Evolutionary conservation across 2,329 filamentous ascomycete genomes (phyloP).

Genomic region (Sclerotinia nivalis): DNA sequence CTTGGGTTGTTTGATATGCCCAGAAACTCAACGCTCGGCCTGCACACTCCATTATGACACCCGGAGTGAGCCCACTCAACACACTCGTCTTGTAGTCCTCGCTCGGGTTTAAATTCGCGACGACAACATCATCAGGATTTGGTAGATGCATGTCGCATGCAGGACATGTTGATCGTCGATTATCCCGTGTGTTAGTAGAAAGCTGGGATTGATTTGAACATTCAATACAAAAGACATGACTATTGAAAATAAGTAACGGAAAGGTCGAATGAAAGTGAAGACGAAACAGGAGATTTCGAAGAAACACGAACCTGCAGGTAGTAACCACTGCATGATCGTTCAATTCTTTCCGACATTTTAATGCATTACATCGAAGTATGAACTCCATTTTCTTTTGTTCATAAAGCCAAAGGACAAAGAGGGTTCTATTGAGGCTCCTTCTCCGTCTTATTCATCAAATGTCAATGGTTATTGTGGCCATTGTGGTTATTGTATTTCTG

Average conservation of each 20-base stretch:
- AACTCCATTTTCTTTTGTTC: slow-evolving; percentile 63
- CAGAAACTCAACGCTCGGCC: slow-evolving; percentile 79
- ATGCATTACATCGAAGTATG: slow-evolving; percentile 73
- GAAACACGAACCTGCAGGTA: slow-evolving; percentile 70
- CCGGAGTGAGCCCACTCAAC: slow-evolving; percentile 78
- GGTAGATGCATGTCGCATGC: slow-evolving; percentile 69
- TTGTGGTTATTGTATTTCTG: not conserved
- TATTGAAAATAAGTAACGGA: slow-evolving; percentile 42
- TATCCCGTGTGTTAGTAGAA: slow-evolving; percentile 48
- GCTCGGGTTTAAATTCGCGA: slow-evolving; percentile 70
- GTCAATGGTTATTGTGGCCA: not conserved
- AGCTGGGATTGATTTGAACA: slow-evolving; percentile 70
- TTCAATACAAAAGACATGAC: slow-evolving; percentile 80
- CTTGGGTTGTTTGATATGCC: slow-evolving; percentile 81
- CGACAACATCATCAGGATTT: slow-evolving; percentile 73
- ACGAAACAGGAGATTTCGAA: not conserved
- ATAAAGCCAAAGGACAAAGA: not conserved
- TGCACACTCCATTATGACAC: slow-evolving; percentile 82
- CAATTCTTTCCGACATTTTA: slow-evolving; percentile 72
- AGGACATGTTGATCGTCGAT: slow-evolving; percentile 63
- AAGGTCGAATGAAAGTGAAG: not conserved
- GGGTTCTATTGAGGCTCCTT: not conserved
- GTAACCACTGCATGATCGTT: slow-evolving; percentile 77
- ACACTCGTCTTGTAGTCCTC: slow-evolving; percentile 91
- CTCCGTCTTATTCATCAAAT: not conserved